Percentiles rank a stretch among this genome's conserved stretches.
phyloP scores from a whole-genome alignment of 2,329 filamentous ascomycete genomes.

The Neopestalotiopsis rosae region DNA sequence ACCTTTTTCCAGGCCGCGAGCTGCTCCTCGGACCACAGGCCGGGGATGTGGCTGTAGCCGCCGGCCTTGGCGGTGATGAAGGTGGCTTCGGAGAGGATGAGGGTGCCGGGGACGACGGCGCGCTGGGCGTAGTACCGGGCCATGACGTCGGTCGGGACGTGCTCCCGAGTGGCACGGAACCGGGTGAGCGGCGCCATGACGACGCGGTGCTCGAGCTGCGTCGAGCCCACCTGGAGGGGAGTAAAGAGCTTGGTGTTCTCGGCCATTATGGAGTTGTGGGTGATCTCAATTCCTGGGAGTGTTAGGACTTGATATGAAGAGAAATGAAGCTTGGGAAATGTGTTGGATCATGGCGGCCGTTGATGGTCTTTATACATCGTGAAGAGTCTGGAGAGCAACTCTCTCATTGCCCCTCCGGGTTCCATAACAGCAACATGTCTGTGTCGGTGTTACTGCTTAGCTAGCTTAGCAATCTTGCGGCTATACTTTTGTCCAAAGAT shows the following conservation, averaged over 20 bases:
- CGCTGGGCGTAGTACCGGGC: slow-evolving; percentile 49
- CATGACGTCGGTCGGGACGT: slow-evolving; percentile 42
- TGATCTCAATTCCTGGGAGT: neutral
- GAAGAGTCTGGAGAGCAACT: neutral
- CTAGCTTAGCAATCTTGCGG: neutral
- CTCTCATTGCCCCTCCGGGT: neutral
- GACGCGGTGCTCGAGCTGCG: slow-evolving; percentile 54
- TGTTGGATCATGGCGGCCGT: neutral
- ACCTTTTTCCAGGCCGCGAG: slow-evolving; percentile 60
- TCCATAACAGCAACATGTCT: neutral
- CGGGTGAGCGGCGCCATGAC: slow-evolving; percentile 57
- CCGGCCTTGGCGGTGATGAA: slow-evolving; percentile 52
- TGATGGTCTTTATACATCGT: neutral
- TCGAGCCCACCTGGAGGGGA: slow-evolving; percentile 48
- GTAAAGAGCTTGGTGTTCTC: slow-evolving; percentile 39
- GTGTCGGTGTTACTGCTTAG: neutral
- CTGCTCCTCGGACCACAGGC: slow-evolving; percentile 57
- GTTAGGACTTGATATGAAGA: neutral
- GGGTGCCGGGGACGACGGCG: slow-evolving; percentile 43
- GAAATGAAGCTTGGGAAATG: neutral
- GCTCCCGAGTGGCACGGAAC: slow-evolving; percentile 47
- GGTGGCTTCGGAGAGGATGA: slow-evolving; percentile 62
- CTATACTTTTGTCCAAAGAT: neutral
- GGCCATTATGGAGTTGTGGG: slow-evolving; percentile 19
- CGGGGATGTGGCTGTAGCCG: slow-evolving; percentile 53